Evolutionary conservation across 2,329 filamentous ascomycete genomes (phyloP).

Genomic region (Colletotrichum eleusines): DNA sequence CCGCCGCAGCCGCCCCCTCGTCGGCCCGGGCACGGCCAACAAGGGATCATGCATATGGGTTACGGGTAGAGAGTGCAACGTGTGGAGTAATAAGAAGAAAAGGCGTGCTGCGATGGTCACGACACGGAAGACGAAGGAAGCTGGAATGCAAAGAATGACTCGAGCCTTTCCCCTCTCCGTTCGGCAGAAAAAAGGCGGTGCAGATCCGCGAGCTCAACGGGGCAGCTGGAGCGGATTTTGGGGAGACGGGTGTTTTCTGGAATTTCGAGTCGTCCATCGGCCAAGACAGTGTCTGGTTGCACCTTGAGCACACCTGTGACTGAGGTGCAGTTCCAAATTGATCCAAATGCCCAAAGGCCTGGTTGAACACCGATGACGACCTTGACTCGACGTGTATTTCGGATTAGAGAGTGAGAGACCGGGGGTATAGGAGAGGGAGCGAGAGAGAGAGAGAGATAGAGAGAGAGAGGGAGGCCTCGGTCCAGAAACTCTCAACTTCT

Average conservation of each 20-base stretch:
- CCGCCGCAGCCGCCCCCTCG: constrained; percentile 1
- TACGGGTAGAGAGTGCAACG: neutral
- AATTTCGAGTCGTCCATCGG: constrained; percentile 1
- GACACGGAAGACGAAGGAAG: neutral
- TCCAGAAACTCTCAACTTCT: neutral
- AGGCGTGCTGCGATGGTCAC: neutral
- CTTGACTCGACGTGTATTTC: neutral
- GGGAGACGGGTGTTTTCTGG: no score
- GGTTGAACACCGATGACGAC: constrained; percentile 30
- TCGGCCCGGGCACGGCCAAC: neutral
- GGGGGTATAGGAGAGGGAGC: no score
- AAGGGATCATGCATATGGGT: neutral
- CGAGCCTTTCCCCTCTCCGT: neutral
- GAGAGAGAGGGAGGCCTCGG: neutral
- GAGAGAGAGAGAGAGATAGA: no score
- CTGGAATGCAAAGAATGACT: constrained; percentile 16
- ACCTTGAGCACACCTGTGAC: constrained; percentile 13
- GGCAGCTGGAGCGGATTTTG: neutral
- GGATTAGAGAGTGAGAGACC: neutral
- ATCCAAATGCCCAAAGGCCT: no score
- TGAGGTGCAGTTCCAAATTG: no score
- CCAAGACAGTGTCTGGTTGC: constrained; percentile 37
- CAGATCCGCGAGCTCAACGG: neutral
- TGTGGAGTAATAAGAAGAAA: constrained; percentile 1
- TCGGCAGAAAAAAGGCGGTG: constrained; percentile 1